These are phyloP conservation scores for Testicularia cyperi DNA, from an alignment of 1,284 basidiomycete genomes.

Conservation along the genomic window DNA sequence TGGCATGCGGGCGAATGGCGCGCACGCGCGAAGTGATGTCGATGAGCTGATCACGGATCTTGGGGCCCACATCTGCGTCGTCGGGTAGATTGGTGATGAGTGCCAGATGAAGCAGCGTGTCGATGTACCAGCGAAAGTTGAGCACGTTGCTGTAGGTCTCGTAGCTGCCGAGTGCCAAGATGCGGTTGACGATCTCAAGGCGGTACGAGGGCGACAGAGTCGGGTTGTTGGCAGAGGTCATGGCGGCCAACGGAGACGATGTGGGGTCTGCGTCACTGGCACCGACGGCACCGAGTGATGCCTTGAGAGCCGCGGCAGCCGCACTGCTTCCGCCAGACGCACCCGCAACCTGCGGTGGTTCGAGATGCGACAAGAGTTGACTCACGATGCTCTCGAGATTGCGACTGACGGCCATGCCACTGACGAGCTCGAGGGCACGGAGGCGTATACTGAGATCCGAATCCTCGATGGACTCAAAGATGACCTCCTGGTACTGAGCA, in stretches of 20 bases:
- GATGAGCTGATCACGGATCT: conserved; percentile 78
- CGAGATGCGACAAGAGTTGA: conserved; percentile 80
- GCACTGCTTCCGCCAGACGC: conserved; percentile 32
- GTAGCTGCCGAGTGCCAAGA: conserved; percentile 78
- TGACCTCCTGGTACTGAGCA: conserved; percentile 87
- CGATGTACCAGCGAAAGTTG: conserved; percentile 96
- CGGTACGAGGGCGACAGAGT: conserved; percentile 74
- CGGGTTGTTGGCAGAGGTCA: conserved; percentile 46
- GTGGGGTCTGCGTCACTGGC: conserved; percentile 39
- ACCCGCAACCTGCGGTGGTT: conserved; percentile 64
- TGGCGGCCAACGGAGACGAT: conserved; percentile 18
- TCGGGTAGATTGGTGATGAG: conserved; percentile 69
- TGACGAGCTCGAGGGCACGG: conserved; percentile 87
- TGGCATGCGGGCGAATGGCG: conserved; percentile 74
- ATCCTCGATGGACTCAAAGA: conserved; percentile 85
- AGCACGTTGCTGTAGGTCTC: conserved; percentile 82
- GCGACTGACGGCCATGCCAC: conserved; percentile 79
- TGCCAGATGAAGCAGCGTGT: conserved; percentile 70
- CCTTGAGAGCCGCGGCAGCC: conserved; percentile 62
- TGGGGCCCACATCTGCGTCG: conserved; percentile 68
- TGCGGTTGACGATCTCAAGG: conserved; percentile 74
- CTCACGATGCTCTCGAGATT: conserved; percentile 87
- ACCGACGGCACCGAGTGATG: conserved; percentile 63
- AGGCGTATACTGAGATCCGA: conserved; percentile 92
- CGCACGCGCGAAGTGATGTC: conserved; percentile 83